These are phyloP conservation scores for Candida buenavistaensis DNA, from an alignment of 1,139 yeast genomes.

Conservation along the genomic window DNA sequence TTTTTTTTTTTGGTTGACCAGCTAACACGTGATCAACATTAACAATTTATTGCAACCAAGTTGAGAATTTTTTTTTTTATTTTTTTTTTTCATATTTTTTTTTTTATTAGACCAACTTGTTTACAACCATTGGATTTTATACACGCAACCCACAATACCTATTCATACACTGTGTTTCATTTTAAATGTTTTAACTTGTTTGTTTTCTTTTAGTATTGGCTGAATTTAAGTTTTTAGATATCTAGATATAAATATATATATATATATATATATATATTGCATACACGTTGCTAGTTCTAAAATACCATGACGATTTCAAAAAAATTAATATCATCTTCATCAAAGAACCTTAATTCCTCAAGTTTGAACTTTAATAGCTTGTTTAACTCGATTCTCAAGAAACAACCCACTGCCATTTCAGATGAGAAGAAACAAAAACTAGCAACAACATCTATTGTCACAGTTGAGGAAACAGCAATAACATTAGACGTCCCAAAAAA, in stretches of 20 bases:
- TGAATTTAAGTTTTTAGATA: neutral
- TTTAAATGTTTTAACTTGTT: neutral
- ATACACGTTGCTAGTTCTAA: no score
- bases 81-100: no score
- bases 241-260: no score
- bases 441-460: slow-evolving; percentile 1
- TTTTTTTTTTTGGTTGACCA: no score
- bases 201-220: neutral
- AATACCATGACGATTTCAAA: slow-evolving; percentile 4
- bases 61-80: no score
- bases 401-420: neutral
- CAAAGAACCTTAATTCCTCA: slow-evolving; percentile 4
- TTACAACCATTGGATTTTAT: no score
- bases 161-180: no score
- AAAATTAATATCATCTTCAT: slow-evolving; percentile 4
- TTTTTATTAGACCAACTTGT: no score
- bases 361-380: slow-evolving; percentile 3
- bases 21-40: no score
- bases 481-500: neutral
- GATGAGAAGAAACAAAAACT: neutral
- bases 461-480: neutral
- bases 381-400: slow-evolving; percentile 2
- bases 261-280: no score
- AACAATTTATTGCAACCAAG: no score
- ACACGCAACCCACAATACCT: no score